Evolutionary conservation across 225 moss, liverwort and hornwort genomes (phyloP).

Genomic region (Physcomitrium patens): DNA sequence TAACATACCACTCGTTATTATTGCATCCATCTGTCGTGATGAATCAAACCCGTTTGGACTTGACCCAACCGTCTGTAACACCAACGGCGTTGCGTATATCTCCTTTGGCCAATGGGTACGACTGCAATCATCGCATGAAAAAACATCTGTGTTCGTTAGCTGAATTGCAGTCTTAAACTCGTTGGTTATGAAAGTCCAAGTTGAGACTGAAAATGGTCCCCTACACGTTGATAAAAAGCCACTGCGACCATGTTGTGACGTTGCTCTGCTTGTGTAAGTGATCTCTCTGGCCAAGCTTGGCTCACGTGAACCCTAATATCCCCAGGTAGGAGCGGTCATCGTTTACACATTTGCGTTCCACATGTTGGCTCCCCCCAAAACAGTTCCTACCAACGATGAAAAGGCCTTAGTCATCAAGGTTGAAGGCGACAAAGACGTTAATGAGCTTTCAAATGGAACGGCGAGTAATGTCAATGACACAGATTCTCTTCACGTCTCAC

Average conservation of each 20-base stretch:
- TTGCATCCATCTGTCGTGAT: conserved; percentile 81
- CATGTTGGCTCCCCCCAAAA: conserved; percentile 72
- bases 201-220: too few relatives aligned
- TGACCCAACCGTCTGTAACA: conserved; percentile 56
- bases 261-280: background rate
- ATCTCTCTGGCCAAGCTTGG: background rate
- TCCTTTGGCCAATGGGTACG: conserved; percentile 96
- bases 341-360: conserved; percentile 85
- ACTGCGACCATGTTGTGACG: background rate
- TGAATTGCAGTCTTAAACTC: background rate
- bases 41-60: conserved; percentile 71
- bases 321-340: conserved; percentile 86
- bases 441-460: background rate
- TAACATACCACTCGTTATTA: conserved; percentile 87
- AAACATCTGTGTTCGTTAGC: background rate
- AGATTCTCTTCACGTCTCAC: conserved; percentile 30
- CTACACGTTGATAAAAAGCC: background rate
- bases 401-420: conserved; percentile 33
- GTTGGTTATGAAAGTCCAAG: background rate
- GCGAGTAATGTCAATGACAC: conserved; percentile 6
- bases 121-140: background rate
- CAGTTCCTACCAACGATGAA: background rate
- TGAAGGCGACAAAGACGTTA: conserved; percentile 17
- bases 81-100: conserved; percentile 81
- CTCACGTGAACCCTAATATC: background rate